Percentiles rank a stretch among this genome's conserved stretches.
Conservation (phyloP, 331 rosid genomes). For the Cydonia oblonga region DNA sequence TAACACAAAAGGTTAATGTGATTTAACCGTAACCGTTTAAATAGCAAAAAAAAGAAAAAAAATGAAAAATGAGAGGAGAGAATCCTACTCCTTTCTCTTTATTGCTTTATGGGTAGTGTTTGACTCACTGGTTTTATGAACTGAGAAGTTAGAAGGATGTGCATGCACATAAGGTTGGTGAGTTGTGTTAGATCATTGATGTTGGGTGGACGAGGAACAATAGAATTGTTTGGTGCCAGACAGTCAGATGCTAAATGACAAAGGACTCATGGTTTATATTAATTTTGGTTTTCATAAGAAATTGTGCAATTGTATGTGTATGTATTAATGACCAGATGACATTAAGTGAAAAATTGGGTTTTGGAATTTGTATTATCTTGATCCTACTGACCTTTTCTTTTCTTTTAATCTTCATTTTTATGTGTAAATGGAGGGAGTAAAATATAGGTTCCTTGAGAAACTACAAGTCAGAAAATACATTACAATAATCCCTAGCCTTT, state of each 20-base stretch:
- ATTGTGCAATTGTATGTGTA: slow-evolving; percentile 2
- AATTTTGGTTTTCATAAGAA: slow-evolving; percentile 2
- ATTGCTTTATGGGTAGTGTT: neutral
- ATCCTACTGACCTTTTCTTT: neutral
- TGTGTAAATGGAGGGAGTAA: neutral
- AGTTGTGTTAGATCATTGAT: neutral
- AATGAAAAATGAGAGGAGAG: too few relatives aligned
- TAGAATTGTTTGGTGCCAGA: neutral
- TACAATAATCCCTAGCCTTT: neutral
- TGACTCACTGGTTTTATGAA: neutral
- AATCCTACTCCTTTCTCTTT: too few relatives aligned
- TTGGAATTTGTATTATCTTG: neutral
- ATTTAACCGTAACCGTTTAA: too few relatives aligned
- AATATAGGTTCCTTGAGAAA: neutral
- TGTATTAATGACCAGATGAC: neutral
- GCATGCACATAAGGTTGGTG: neutral
- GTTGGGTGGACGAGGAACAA: slow-evolving; percentile 18
- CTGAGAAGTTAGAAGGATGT: neutral
- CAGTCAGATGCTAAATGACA: neutral
- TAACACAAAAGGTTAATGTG: too few relatives aligned
- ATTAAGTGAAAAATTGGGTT: slow-evolving; percentile 8
- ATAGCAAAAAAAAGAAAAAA: too few relatives aligned
- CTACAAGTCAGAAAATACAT: neutral
- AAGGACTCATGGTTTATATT: neutral
- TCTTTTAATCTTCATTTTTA: neutral